Evolutionary conservation across 331 rosid genomes (phyloP).

Genomic region (Spiraea crenata): DNA sequence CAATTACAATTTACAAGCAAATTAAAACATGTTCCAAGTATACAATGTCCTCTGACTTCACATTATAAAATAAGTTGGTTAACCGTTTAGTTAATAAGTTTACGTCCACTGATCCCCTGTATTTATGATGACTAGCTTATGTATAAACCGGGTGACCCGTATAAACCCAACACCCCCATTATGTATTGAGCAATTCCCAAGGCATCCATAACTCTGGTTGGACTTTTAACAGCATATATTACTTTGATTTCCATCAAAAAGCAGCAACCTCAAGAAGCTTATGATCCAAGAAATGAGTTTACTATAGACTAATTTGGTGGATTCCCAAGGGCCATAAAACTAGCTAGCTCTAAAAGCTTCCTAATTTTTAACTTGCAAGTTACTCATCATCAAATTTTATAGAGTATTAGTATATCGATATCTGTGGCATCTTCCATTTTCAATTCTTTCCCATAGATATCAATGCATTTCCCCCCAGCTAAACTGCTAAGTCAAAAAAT

Average conservation of each 20-base stretch:
- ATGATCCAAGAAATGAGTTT: slow-evolving; percentile 30
- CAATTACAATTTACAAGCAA: too few species aligned
- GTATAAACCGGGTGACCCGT: neutral
- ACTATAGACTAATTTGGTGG: neutral
- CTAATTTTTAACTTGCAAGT: neutral
- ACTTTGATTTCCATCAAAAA: slow-evolving; percentile 23
- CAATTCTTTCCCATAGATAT: neutral
- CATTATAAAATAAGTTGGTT: too few species aligned
- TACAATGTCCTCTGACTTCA: too few species aligned
- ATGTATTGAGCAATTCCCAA: neutral
- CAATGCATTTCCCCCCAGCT: neutral
- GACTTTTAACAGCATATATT: slow-evolving; percentile 28
- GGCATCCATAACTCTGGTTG: neutral
- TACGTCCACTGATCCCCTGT: neutral
- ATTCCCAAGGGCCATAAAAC: neutral
- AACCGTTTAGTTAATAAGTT: neutral
- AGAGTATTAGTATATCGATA: neutral
- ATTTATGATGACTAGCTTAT: neutral
- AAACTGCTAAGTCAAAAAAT: neutral
- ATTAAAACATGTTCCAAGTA: too few species aligned
- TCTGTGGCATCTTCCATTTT: neutral
- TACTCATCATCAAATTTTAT: neutral
- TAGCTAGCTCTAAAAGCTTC: neutral
- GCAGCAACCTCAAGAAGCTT: slow-evolving; percentile 20
- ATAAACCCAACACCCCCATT: neutral